Evolutionary conservation across 228 moss, liverwort and hornwort genomes (phyloP).

Genomic region (Sphagnum magellanicum): DNA sequence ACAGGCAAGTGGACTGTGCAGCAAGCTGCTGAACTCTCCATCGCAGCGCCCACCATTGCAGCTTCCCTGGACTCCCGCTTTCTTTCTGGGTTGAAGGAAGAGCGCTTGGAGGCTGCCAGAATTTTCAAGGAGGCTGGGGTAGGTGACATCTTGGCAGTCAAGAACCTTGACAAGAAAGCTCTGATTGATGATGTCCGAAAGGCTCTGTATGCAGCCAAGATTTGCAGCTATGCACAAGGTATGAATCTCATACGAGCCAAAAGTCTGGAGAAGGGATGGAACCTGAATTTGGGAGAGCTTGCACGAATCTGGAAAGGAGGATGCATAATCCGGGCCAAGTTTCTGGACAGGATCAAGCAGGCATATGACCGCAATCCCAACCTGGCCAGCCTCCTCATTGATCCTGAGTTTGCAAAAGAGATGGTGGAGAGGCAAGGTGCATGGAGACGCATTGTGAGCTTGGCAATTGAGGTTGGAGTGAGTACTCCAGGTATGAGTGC

Average conservation of each 20-base stretch:
- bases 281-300: slow-evolving; percentile 70
- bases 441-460: slow-evolving; percentile 69
- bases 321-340: slow-evolving; percentile 81
- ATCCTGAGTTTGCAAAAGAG: slow-evolving; percentile 77
- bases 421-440: slow-evolving; percentile 76
- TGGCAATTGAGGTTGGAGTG: slow-evolving; percentile 66
- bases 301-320: slow-evolving; percentile 94
- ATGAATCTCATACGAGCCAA: slow-evolving; percentile 87
- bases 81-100: slow-evolving; percentile 75
- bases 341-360: slow-evolving; percentile 67
- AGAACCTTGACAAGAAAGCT: slow-evolving; percentile 65
- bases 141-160: slow-evolving; percentile 53
- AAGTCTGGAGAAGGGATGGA: slow-evolving; percentile 75
- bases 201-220: slow-evolving; percentile 79
- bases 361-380: slow-evolving; percentile 74
- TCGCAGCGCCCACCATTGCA: slow-evolving; percentile 78
- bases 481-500: slow-evolving; percentile 87
- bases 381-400: slow-evolving; percentile 61
- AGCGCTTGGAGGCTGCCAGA: slow-evolving; percentile 51
- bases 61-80: slow-evolving; percentile 76
- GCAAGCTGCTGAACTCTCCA: slow-evolving; percentile 70
- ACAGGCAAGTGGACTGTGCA: slow-evolving; percentile 75
- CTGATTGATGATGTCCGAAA: slow-evolving; percentile 73
- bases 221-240: slow-evolving; percentile 87
- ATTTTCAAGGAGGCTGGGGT: slow-evolving; percentile 58